phyloP scores from a whole-genome alignment of 2,329 filamentous ascomycete species.

The Fonsecaea pugnacius region DNA sequence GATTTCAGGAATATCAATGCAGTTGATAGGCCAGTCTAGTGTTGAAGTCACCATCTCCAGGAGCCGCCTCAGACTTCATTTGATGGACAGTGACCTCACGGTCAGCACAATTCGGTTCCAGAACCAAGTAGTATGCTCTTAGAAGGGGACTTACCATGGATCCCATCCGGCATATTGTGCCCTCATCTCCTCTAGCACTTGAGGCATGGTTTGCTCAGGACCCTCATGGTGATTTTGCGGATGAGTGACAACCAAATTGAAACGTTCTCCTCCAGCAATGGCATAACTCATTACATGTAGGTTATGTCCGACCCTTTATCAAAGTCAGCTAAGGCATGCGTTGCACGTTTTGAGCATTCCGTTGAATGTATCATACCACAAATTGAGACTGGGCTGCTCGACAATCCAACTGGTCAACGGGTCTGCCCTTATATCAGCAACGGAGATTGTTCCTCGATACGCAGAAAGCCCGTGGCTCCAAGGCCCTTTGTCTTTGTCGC shows the following conservation, averaged over 20 bases:
- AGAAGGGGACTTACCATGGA: slow-evolving; percentile 2
- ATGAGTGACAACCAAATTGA: slow-evolving; percentile 15
- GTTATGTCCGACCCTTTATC: slow-evolving; percentile 8
- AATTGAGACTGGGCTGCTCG: not conserved
- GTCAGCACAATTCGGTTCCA: not conserved
- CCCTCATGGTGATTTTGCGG: not conserved
- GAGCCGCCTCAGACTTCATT: slow-evolving; percentile 1
- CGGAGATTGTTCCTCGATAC: slow-evolving; percentile 9
- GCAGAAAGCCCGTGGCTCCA: slow-evolving; percentile 8
- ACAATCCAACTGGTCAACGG: not conserved
- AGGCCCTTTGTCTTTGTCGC: slow-evolving; percentile 2
- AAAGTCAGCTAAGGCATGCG: not conserved
- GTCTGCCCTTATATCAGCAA: not conserved
- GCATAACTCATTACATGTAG: slow-evolving; percentile 14
- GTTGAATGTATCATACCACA: not conserved
- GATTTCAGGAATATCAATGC: slow-evolving; percentile 15
- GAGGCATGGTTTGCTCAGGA: not conserved
- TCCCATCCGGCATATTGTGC: slow-evolving; percentile 14
- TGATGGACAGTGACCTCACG: not conserved
- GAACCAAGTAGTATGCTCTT: not conserved
- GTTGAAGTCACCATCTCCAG: slow-evolving; percentile 13
- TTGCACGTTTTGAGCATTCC: not conserved
- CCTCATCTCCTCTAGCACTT: slow-evolving; percentile 10
- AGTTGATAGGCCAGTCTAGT: slow-evolving; percentile 12
- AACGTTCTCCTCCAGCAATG: slow-evolving; percentile 8